Evolutionary conservation across 768 basidiomycete genomes (phyloP), one percentile per base, ranked within the genome.

Genomic region (Pisolithus sp.): DNA sequence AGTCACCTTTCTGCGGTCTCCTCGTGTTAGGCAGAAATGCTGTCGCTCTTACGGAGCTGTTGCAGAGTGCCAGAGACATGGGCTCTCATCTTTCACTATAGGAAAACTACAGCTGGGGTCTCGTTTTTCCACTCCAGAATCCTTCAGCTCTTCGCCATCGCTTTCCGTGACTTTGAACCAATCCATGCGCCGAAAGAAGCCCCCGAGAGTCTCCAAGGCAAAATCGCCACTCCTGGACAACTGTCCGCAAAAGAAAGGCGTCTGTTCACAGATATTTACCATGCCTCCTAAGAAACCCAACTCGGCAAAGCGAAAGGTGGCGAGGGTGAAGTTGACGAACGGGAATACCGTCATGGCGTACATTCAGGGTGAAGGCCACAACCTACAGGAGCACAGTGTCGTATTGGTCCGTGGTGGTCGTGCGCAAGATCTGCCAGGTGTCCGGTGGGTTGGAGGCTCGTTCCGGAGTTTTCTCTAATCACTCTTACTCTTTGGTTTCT

Each of bases 381-480:
- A 96, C 64, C 69, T 98, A 62, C 96, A 98, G 72, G 96, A 98
- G 67, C 96, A 99, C 63, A 88, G 86, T 69, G 95, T 98, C 4
- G 93, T 98, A 2, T 69, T 97, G 41, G 81, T 98, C n/a, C 75
- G 94, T 61, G 96, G 96, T 5, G 96, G 96, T 13, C 81, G 93
- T 71, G 86, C 93, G 2, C 94, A 97, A 74, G 96, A 99, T 84
- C 76, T 98, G 67, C 95, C 95, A 36, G 94, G 96, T 79, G 90
- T 97, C 26, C 83, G 89, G 96, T 96, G 59, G 48, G 81, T 69
- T 21, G 18, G 12, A n/a, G 18, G 26, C 41, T n/a, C 39, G 10
- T 50, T 36, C 24, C n/a, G 40, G 4, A 13, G 40, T 48, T 31
- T 30, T 26, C 42, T 45, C 23, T 37, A 45, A 26, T 36, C 52